Evolutionary conservation across 108 stramenopile genomes (phyloP), one percentile per base, ranked within the genome.

Genomic region (Conticribra weissflogii): DNA sequence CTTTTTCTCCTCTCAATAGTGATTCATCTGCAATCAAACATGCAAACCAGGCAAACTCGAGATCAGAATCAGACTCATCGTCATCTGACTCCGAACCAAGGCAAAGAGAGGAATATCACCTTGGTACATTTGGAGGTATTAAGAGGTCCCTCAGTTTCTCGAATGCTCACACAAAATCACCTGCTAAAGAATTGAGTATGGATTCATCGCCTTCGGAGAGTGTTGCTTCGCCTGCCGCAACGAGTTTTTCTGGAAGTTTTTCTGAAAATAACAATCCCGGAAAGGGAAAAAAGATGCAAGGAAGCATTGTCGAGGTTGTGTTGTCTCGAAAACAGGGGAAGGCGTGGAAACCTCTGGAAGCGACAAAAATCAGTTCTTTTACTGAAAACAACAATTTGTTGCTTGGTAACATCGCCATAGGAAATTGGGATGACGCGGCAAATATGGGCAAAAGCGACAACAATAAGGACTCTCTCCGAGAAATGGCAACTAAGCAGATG

Each of bases 251-350:
- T n/a, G 12, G 12, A 41, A 41, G 36, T 41, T 9, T 41, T 41
- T 41, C 36, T 12, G 12, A 41, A 9, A 41, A 9, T 12, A 41
- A 41, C 8, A 41, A 59, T 16, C 32, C 8, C 5, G 36, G 23
- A 34, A 31, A 33, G 3, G 58, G 23, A 15, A 63, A 62, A 63
- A 61, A 32, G 15, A 63, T 72, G 62, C 32, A 59, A 79, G 74
- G 47, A 81, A 83, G 74, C 34, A 68, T 68, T 45, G 79, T 92
- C n/a, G 81, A 88, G 69, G 86, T 89, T 7, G 84, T 89, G 73
- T 16, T 89, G 16, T 84, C 83, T 24, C 84, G 71, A 22, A 48
- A 73, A 1, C 85, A 89, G 57, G 76, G 63, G 25, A 84, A 88
- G 32, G 25, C 71, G 1, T 92, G 91, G 91, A 77, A 74, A 44